Conservation (phyloP, 768 basidiomycete species). For the Lactarius hatsudake region DNA sequence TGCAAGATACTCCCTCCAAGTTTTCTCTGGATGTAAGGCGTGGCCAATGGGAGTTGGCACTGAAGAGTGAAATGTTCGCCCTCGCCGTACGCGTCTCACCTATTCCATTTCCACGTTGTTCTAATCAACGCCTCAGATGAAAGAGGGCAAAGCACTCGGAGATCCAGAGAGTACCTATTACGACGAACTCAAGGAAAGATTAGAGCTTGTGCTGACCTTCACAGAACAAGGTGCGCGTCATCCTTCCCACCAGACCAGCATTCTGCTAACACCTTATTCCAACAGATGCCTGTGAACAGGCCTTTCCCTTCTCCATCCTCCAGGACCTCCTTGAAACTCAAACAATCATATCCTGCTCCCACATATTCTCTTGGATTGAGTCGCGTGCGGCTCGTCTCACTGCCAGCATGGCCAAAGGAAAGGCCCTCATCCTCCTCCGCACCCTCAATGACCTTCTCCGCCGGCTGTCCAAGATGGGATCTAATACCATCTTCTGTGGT, state of each 20-base stretch:
- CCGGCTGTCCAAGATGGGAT: slow-evolving; percentile 81
- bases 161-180: slow-evolving; percentile 57
- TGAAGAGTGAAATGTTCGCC: slow-evolving; percentile 68
- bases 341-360: slow-evolving; percentile 80
- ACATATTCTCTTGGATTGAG: slow-evolving; percentile 89
- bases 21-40: slow-evolving; percentile 56
- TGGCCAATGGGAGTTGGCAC: slow-evolving; percentile 71
- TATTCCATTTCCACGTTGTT: neutral
- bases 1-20: slow-evolving; percentile 21
- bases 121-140: slow-evolving; percentile 43
- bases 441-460: slow-evolving; percentile 85
- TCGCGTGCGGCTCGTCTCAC: slow-evolving; percentile 65
- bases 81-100: slow-evolving; percentile 51
- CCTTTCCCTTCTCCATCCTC: slow-evolving; percentile 68
- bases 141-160: slow-evolving; percentile 64
- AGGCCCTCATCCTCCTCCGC: slow-evolving; percentile 79
- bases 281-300: slow-evolving; percentile 73
- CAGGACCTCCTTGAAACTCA: slow-evolving; percentile 85
- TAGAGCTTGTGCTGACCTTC: slow-evolving; percentile 74
- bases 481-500: slow-evolving; percentile 84
- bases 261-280: slow-evolving; percentile 10
- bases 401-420: slow-evolving; percentile 78
- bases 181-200: slow-evolving; percentile 50
- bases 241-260: neutral
- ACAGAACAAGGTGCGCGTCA: slow-evolving; percentile 64